Base-by-base conservation (phyloP, 208 protist genomes). In the Trypanosoma scelopori region DNA sequence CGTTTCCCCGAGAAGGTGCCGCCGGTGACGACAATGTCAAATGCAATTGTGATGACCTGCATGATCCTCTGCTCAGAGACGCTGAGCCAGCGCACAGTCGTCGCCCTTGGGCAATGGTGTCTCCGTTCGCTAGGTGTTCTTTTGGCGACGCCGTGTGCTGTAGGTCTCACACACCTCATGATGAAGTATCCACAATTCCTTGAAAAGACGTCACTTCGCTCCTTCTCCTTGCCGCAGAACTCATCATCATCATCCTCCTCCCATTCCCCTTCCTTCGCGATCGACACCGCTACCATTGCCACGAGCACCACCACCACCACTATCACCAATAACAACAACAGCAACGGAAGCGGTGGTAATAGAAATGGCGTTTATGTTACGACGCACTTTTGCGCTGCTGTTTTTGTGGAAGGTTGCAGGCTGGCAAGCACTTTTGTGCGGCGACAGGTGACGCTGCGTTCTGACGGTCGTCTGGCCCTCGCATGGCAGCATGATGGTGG, bases 91-190 rank as follows among this genome's bases (percentile, higher is more conserved):
- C 69, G 49, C 16, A 67, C 69, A 15, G 69, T 64, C 3, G 37
- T 63, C 5, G 30, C 52, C n/a, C 51, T 74, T 5, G 50, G 39
- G 4, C 59, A 62, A 27, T 74, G 69, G 69, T 68, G 57, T 55
- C 51, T 74, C 13, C 60, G 48, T 15, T 30, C 41, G 16, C 39
- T 74, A 4, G n/a, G 5, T 13, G 39, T 32, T 6, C 25, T 62
- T 12, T 52, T 12, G 5, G 35, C 41, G 4, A 68, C 28, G 42
- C 47, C 62, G 20, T 63, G 55, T 39, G 69, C 69, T 6, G 47
- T 67, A 6, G 69, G 47, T 20, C 56, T 74, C 25, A 64, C 69
- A 39, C 69, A 74, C 41, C 30, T 74, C 5, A 67, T 74, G 61
- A 39, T 74, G 37, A 74, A 67, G 22, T 74, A 64, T 45, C 69